Evolutionary conservation across 1,139 yeast species (phyloP), one percentile per base, ranked within the genome.

Genomic region (Tardiomyces depauwii): DNA sequence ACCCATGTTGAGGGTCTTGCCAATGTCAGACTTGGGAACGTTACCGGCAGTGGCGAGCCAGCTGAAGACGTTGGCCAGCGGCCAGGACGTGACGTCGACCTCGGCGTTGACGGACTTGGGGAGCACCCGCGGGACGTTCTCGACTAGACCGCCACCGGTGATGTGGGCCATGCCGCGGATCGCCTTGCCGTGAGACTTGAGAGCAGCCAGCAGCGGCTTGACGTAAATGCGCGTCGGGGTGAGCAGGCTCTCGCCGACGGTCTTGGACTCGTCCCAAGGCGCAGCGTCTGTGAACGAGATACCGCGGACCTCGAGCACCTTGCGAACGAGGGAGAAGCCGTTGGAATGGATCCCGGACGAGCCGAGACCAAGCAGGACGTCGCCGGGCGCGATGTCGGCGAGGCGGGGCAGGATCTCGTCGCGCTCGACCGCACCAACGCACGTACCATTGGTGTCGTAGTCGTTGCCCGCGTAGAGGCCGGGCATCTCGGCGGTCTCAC

Each of bases 401-500:
- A 73, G 62, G 53, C 74, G 75, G 40, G 99, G 98, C 56, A 93
- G 72, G 46, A 91, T 77, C 54, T 77, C 75, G 52, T 72, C 68
- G 60, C 83, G 85, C 55, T 76, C 71, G n/a, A 93, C 97, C n/a
- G 98, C 98, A 59, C 99, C 99, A 45, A 93, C 89, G 45, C 96
- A 93, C 40, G 98, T 91, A 66, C 99, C 98, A 60, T 91, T 91
- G 50, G 96, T 89, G 67, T 93, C 99, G 63, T 93, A 93, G 66
- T 93, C 98, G 42, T 93, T 94, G 49, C 80, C 88, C 49, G 81
- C 84, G 62, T 93, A 93, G 83, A 93, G 87, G 55, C 98, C 98
- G 40, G 99, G 99, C 99, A 93, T 93, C 73, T 93, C 99, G 48
- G 95, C 86, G 44, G 99, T 93, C 67, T 93, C 98, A 55, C 98